These are phyloP conservation scores for Ricinus communis DNA, from an alignment of 345 rosid species.

Conservation along the genomic window DNA sequence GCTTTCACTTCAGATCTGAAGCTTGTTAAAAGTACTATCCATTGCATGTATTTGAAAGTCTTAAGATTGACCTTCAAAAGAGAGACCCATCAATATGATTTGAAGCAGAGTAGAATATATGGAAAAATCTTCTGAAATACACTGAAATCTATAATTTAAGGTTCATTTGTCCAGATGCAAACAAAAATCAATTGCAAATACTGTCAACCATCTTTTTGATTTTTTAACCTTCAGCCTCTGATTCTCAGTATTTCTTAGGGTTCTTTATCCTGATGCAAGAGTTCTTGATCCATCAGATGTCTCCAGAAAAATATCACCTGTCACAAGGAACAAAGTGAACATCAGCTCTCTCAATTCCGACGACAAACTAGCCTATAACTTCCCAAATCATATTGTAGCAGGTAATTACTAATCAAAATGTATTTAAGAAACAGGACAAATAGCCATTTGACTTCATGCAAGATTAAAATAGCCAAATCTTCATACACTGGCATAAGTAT, in stretches of 20 bases:
- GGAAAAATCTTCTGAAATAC: background rate
- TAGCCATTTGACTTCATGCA: background rate
- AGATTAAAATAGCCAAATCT: background rate
- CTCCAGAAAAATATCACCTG: background rate
- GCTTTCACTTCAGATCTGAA: background rate
- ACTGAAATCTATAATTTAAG: background rate
- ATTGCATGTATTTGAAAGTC: background rate
- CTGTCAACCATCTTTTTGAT: background rate
- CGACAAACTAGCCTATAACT: background rate
- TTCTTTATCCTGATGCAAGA: slow-evolving; percentile 7
- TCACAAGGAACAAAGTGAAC: background rate
- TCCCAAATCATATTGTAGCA: background rate
- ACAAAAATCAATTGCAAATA: background rate
- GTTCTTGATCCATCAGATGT: background rate
- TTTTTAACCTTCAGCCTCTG: background rate
- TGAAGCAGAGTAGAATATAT: background rate
- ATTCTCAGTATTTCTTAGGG: background rate
- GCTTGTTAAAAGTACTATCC: background rate
- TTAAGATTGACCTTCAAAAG: background rate
- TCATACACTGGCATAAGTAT: background rate
- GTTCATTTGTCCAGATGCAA: slow-evolving; percentile 2
- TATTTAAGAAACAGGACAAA: background rate
- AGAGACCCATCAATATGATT: background rate
- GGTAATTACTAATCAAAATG: background rate
- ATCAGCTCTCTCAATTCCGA: background rate